Base-by-base conservation (phyloP, 1,139 yeast species). In the Geotrichum bryndzae region DNA sequence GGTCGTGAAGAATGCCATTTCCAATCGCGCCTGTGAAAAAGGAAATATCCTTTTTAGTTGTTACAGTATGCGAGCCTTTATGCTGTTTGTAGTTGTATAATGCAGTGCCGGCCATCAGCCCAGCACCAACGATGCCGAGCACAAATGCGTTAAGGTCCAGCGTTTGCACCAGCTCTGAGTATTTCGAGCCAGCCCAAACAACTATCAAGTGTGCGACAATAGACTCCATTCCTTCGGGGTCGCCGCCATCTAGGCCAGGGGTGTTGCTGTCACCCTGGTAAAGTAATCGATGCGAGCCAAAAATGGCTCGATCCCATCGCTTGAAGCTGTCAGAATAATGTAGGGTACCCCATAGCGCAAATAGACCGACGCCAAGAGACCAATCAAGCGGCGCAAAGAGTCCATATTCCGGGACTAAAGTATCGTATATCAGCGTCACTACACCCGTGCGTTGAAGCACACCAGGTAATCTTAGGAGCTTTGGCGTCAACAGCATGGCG, bases 391-490 rank as follows among this genome's bases (percentile, higher is more conserved):
- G 23, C 18, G 48, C 48, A 41, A 8, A 18, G 10, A 41, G 22
- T 3, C 48, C 22, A 15, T n/a, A n/a, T 7, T 23, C 10, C 10
- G 48, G 48, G 22, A 41, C 48, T 10, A 41, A 18, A 13, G 22
- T 41, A 18, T 35, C 25, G 23, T 45, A 54, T 23, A 54, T 38
- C 35, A 65, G 53, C 11, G 70, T 58, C 53, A 71, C 68, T 6
- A 74, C 57, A 1, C 77, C 79, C 38, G 74, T 71, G 41, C 79
- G 69, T 62, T 76, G 79, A 56, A 76, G 66, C 46, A 76, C 74
- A 1, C 79, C 79, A 13, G 70, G 67, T 13, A 71, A 69, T n/a
- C 78, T 67, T 7, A 71, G 67, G n/a, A 35, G 57, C 15, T 56
- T 55, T 25, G 61, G 61, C 23, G 54, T 41, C 25, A 51, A 50